phyloP scores from a whole-genome alignment of 2,329 filamentous ascomycete species.

The Diaporthe vexans region DNA sequence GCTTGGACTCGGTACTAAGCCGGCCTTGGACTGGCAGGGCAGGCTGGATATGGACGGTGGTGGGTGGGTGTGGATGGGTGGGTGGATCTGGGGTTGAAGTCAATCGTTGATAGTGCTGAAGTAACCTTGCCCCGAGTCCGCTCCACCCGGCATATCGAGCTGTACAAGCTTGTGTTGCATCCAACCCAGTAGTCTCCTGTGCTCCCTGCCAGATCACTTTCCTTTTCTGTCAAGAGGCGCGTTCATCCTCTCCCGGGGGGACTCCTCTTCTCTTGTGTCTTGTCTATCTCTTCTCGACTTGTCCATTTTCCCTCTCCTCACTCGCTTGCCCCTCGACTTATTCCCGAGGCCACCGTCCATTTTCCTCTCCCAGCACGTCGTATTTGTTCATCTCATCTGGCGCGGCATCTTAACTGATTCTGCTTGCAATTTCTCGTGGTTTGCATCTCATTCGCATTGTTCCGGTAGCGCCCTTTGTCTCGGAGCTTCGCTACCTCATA shows the following conservation, averaged over 20 bases:
- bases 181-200: not conserved
- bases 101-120: slow-evolving; percentile 25
- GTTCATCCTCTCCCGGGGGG: slow-evolving; percentile 7
- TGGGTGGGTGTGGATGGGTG: slow-evolving; percentile 9
- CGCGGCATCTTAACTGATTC: slow-evolving; percentile 29
- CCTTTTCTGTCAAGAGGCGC: slow-evolving; percentile 17
- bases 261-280: not conserved
- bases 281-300: slow-evolving; percentile 4
- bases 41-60: not conserved
- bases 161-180: slow-evolving; percentile 30
- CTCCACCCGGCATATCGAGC: slow-evolving; percentile 28
- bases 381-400: slow-evolving; percentile 20
- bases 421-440: slow-evolving; percentile 33
- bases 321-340: not conserved
- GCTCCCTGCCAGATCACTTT: slow-evolving; percentile 18
- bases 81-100: slow-evolving; percentile 35
- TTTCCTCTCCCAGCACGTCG: slow-evolving; percentile 15
- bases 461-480: slow-evolving; percentile 39
- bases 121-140: slow-evolving; percentile 1
- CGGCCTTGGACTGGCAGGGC: not conserved
- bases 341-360: slow-evolving; percentile 8
- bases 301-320: slow-evolving; percentile 3
- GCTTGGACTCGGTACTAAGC: slow-evolving; percentile 7
- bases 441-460: slow-evolving; percentile 33
- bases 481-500: slow-evolving; percentile 28